These are phyloP conservation scores for Termitomyces sp. DNA, from an alignment of 768 basidiomycete genomes.

Conservation along the genomic window DNA sequence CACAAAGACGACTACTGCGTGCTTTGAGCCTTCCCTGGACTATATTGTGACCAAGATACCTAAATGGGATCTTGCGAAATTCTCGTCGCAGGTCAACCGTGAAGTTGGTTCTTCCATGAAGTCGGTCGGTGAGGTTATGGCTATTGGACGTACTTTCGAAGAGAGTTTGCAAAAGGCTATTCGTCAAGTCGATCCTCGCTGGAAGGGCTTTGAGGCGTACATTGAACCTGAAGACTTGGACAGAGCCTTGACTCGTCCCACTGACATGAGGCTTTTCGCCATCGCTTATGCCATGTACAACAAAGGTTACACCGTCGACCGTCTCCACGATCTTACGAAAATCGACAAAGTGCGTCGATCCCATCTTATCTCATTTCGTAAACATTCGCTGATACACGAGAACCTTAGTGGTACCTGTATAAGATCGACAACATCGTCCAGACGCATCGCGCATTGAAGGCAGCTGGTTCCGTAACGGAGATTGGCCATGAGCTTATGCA, in stretches of 20 bases:
- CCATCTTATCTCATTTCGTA: neutral
- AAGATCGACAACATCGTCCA: constrained; percentile 98
- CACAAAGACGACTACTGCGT: constrained; percentile 98
- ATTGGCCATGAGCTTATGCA: constrained; percentile 75
- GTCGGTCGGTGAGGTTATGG: constrained; percentile 99
- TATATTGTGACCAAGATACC: constrained; percentile 99
- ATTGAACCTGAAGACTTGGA: constrained; percentile 84
- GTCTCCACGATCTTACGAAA: constrained; percentile 90
- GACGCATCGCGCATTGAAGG: constrained; percentile 71
- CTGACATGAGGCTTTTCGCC: constrained; percentile 94
- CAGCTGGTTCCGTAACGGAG: constrained; percentile 60
- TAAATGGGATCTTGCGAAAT: constrained; percentile 99
- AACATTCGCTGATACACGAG: neutral
- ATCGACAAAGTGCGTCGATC: constrained; percentile 76
- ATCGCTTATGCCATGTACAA: constrained; percentile 98
- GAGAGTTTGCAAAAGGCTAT: constrained; percentile 98
- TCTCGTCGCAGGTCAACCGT: constrained; percentile 88
- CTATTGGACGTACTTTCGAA: constrained; percentile 98
- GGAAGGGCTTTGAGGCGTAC: constrained; percentile 96
- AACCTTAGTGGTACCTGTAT: constrained; percentile 87
- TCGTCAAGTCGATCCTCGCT: constrained; percentile 94
- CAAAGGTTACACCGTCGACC: constrained; percentile 84
- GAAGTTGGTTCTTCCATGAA: constrained; percentile 98
- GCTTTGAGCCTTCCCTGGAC: constrained; percentile 97
- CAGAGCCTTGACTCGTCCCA: constrained; percentile 71